A percentile compares a stretch with the other conserved stretches of the same genome.
These are phyloP conservation scores for Trypanosoma avium DNA, from an alignment of 208 protist genomes.

Conservation along the genomic window DNA sequence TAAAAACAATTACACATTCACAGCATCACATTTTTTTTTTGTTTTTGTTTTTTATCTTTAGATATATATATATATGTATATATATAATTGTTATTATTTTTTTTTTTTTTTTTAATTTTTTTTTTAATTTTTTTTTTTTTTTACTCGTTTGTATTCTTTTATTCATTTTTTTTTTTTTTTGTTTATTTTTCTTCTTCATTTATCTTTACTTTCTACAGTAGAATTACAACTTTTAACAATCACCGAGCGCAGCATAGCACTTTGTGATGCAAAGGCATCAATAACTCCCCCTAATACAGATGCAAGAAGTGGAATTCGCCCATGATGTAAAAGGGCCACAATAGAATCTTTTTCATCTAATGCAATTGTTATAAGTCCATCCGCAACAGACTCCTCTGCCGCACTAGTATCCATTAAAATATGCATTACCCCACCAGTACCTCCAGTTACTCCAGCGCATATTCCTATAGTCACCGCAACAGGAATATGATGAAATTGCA, in stretches of 20 bases:
- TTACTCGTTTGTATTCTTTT: background rate
- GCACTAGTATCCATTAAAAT: constrained; percentile 73
- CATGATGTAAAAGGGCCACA: constrained; percentile 50
- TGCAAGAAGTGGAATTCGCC: constrained; percentile 44
- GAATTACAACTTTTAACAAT: constrained; percentile 15
- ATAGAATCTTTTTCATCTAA: constrained; percentile 56
- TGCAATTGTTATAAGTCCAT: constrained; percentile 60
- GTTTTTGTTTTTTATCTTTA: too few species aligned
- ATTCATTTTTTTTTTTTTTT: too few species aligned
- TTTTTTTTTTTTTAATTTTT: too few species aligned
- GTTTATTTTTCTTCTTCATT: background rate
- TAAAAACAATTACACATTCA: too few species aligned
- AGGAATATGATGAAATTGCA: constrained; percentile 52
- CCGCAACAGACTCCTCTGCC: constrained; percentile 71
- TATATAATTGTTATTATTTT: too few species aligned
- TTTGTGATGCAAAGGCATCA: constrained; percentile 4
- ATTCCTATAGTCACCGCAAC: constrained; percentile 63
- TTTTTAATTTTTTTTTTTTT: too few species aligned
- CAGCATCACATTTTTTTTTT: too few species aligned
- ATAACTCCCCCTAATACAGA: constrained; percentile 33
- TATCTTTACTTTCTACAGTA: background rate
- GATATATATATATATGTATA: too few species aligned
- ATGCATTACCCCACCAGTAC: constrained; percentile 28
- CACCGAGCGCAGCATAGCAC: constrained; percentile 18
- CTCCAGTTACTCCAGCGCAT: too few species aligned